Evolutionary conservation across 306 rosid genomes (phyloP).

Genomic region (Abrus precatorius): DNA sequence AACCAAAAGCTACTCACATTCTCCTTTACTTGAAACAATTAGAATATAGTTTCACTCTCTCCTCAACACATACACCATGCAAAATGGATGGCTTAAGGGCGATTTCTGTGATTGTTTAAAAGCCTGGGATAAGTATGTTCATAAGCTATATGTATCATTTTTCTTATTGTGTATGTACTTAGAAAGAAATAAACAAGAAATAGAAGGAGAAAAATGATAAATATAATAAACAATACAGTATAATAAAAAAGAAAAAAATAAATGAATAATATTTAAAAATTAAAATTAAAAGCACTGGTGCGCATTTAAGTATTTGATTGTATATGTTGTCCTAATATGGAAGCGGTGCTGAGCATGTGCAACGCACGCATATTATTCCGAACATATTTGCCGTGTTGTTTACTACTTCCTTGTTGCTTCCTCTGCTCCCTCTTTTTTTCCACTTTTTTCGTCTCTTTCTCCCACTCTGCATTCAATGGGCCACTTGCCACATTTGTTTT

Average conservation of each 20-base stretch:
- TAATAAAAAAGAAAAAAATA: background rate
- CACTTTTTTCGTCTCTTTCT: background rate
- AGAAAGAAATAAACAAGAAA: no score
- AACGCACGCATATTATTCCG: conserved; percentile 54
- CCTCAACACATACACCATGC: background rate
- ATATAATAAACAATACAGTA: background rate
- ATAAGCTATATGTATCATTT: no score
- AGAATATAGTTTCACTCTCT: background rate
- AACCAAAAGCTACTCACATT: no score
- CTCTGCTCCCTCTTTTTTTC: conserved; percentile 15
- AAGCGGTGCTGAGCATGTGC: conserved; percentile 71
- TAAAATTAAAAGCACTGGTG: conserved; percentile 23
- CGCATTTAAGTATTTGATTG: conserved; percentile 63
- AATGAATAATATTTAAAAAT: background rate
- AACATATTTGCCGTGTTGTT: conserved; percentile 66
- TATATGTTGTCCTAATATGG: conserved; percentile 50
- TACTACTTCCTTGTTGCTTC: conserved; percentile 49
- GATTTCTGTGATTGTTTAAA: no score
- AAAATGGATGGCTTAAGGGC: background rate
- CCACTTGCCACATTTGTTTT: conserved; percentile 44
- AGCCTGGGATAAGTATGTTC: no score
- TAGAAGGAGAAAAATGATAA: no score
- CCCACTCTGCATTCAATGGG: conserved; percentile 32
- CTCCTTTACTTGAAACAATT: background rate
- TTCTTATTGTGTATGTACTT: no score